These are phyloP conservation scores for Lecanicillium sp. DNA, from an alignment of 2,329 filamentous ascomycete species.

Conservation along the genomic window DNA sequence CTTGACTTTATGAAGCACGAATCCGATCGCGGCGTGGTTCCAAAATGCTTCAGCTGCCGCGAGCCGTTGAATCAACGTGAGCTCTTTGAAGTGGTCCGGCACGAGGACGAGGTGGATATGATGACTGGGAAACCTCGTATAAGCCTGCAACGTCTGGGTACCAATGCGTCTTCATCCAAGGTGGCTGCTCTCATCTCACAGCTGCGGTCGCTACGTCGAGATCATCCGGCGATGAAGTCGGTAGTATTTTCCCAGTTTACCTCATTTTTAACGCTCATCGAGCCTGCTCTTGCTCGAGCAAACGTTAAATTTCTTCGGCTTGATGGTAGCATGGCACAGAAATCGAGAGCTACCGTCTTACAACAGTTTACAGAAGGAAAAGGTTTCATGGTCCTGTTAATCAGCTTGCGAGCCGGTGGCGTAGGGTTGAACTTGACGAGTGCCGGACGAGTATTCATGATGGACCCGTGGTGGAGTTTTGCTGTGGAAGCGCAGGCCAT, in stretches of 20 bases:
- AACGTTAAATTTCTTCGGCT: conserved; percentile 79
- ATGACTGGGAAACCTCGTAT: conserved; percentile 42
- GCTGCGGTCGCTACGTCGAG: conserved; percentile 59
- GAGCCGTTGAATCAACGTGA: conserved; percentile 75
- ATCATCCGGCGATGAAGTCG: conserved; percentile 67
- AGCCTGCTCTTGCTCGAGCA: conserved; percentile 64
- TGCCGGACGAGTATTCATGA: conserved; percentile 90
- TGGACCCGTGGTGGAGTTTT: conserved; percentile 99
- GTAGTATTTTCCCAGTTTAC: conserved; percentile 98
- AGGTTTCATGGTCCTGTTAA: conserved; percentile 66
- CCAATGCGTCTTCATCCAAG: conserved; percentile 75
- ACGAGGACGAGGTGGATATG: conserved; percentile 53
- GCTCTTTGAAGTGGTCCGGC: conserved; percentile 83
- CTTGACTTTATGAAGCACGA: conserved; percentile 85
- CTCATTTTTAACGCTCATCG: conserved; percentile 86
- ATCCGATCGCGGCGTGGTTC: conserved; percentile 63
- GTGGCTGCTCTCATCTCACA: conserved; percentile 72
- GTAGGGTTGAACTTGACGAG: conserved; percentile 89
- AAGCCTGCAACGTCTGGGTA: conserved; percentile 51
- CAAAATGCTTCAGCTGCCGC: conserved; percentile 87
- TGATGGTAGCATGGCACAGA: conserved; percentile 85
- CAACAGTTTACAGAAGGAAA: conserved; percentile 55
- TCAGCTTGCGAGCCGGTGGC: conserved; percentile 83
- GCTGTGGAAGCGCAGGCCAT: conserved; percentile 96
- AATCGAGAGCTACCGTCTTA: conserved; percentile 71